Base-by-base conservation (phyloP, 116 monocot genomes). In the Iris pallida region DNA sequence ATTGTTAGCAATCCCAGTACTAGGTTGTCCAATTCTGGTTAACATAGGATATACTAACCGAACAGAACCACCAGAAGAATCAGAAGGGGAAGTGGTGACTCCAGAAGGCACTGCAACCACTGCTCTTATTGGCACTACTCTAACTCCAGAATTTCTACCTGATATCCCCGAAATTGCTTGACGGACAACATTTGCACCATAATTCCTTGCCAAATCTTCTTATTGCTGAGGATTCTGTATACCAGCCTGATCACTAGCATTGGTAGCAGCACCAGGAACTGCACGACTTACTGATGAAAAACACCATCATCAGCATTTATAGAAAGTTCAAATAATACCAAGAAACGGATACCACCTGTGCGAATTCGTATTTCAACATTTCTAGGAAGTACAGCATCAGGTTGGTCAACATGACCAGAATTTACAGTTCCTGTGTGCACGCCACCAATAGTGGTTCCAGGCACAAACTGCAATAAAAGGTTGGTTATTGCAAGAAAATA, bases 301-400 rank as follows among this genome's bases (percentile, higher is more conserved):
- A 62, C 63, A 47, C 52, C 5, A 56, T n/a, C 40, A 8, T 66
- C 46, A 49, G 10, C 4, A 63, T 8, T 10, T 51, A 47, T 53
- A 71, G 41, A 13, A 11, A 74, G 56, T 68, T 16, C 43, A 42
- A 43, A 58, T 49, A 55, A 42, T n/a, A 48, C 30, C 10, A 64
- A 70, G 16, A 45, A 46, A 41, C 47, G 45, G 19, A 63, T 14
- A 69, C 49, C 63, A 99, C 94, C 88, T 70, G 84, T 72, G 59
- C 84, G 99, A 16, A 99, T 83, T 70, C 74, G 80, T 79, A 99
- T 85, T 64, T 93, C 88, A 79, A 99, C 79, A 73, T 81, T 90
- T 81, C 91, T 84, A 16, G 94, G 81, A 67, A 77, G 54, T 65
- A 79, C 53, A 83, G 80, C 49, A 46, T 76, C 86, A 75, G 63